These are phyloP conservation scores for Nakazawaea populi DNA, from an alignment of 805 yeast genomes.

Conservation along the genomic window DNA sequence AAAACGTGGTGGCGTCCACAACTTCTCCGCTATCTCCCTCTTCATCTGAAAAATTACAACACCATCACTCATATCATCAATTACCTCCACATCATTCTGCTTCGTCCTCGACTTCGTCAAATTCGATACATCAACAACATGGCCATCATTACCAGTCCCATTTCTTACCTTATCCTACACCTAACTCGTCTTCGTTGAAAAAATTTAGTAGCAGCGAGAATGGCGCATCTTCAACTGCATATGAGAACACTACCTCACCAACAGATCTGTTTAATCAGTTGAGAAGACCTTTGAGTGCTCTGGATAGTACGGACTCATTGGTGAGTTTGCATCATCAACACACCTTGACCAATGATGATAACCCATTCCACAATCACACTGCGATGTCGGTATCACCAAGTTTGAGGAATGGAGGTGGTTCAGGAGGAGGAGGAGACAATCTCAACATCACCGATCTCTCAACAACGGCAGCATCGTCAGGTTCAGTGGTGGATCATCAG, in stretches of 20 bases:
- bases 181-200: background rate
- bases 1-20: background rate
- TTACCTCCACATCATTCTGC: constrained; percentile 11
- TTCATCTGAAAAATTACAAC: background rate
- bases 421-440: background rate
- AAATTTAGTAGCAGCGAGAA: background rate
- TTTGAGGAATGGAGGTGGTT: background rate
- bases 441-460: background rate
- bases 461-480: too few relatives aligned
- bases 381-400: background rate
- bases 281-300: constrained; percentile 1
- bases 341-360: constrained; percentile 6
- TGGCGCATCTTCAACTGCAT: background rate
- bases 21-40: background rate
- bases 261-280: background rate
- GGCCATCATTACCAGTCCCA: background rate
- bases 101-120: background rate
- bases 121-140: constrained; percentile 1
- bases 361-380: background rate
- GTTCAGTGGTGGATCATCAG: background rate
- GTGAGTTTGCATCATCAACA: constrained; percentile 9
- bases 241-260: background rate
- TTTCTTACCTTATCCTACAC: constrained; percentile 8
- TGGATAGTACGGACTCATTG: constrained; percentile 9
- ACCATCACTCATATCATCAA: constrained; percentile 9